Evolutionary conservation across 176 grass and related monocot genomes (phyloP).

Genomic region (Poa pratensis): DNA sequence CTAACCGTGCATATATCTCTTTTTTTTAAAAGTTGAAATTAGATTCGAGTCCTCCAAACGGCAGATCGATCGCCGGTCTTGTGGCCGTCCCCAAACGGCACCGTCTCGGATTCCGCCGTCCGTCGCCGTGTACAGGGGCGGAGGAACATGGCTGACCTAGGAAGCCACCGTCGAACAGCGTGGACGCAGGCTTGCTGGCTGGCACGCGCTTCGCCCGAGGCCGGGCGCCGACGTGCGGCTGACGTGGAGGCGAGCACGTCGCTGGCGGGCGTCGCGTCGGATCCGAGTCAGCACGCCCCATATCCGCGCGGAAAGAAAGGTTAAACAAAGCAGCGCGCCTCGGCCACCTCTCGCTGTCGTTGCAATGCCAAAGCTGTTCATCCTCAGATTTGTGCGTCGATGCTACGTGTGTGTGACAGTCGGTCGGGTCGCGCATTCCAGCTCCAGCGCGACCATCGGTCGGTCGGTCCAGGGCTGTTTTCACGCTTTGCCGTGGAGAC

Average conservation of each 20-base stretch:
- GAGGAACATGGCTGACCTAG: not conserved
- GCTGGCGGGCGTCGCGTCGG: constrained; percentile 22
- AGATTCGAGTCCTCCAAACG: not conserved
- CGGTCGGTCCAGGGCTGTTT: not conserved
- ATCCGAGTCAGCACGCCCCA: constrained; percentile 21
- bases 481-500: not conserved
- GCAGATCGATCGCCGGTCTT: not conserved
- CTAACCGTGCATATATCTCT: too few relatives aligned
- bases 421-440: not conserved
- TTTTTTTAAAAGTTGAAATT: not conserved
- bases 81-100: constrained; percentile 8
- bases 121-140: not conserved
- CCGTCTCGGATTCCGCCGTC: not conserved
- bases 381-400: constrained; percentile 24
- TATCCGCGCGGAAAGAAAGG: not conserved
- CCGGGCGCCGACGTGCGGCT: not conserved
- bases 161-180: not conserved
- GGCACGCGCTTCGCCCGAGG: not conserved
- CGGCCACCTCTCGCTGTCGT: not conserved
- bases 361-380: not conserved
- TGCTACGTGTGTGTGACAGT: constrained; percentile 22
- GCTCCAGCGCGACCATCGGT: not conserved
- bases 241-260: constrained; percentile 16
- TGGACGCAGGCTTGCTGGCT: not conserved
- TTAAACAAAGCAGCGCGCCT: not conserved